Conservation (phyloP, 805 yeast genomes). For the Candida chilensis region DNA sequence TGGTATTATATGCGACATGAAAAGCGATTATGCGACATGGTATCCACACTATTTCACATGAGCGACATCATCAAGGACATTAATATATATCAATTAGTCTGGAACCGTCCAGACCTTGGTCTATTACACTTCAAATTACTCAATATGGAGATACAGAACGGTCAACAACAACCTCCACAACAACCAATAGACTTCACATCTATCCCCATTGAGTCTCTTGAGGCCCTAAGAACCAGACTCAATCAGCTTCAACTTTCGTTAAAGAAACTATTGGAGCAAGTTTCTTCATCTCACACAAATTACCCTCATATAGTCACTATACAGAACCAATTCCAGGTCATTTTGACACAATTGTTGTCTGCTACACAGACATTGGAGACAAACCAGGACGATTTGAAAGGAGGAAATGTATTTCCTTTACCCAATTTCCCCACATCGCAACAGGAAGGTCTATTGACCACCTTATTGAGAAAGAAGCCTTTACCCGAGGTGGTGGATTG, state of each 20-base stretch:
- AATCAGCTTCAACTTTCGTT: conserved; percentile 32
- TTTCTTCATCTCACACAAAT: conserved; percentile 22
- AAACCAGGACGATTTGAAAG: conserved; percentile 46
- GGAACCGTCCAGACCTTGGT: too few species aligned
- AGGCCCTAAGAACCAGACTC: conserved; percentile 26
- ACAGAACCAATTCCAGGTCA: conserved; percentile 78
- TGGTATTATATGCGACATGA: too few species aligned
- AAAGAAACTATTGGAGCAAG: conserved; percentile 25
- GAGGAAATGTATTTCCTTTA: conserved; percentile 76
- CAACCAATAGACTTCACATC: conserved; percentile 17
- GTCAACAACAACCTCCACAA: conserved; percentile 31
- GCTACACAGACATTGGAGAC: conserved; percentile 61
- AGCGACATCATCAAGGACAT: too few species aligned
- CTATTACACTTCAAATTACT: too few species aligned
- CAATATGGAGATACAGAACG: conserved; percentile 24
- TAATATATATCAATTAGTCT: too few species aligned
- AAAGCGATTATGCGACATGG: too few species aligned
- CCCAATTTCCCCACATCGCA: conserved; percentile 80
- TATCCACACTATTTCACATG: too few species aligned
- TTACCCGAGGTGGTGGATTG: conserved; percentile 88
- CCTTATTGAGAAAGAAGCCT: conserved; percentile 78
- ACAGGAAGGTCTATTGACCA: conserved; percentile 75
- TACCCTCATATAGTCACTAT: conserved; percentile 50
- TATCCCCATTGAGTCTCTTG: conserved; percentile 26
- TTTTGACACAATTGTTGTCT: conserved; percentile 74